phyloP scores from a whole-genome alignment of 352 stramenopile species.

The Globisporangium acanthophoron region DNA sequence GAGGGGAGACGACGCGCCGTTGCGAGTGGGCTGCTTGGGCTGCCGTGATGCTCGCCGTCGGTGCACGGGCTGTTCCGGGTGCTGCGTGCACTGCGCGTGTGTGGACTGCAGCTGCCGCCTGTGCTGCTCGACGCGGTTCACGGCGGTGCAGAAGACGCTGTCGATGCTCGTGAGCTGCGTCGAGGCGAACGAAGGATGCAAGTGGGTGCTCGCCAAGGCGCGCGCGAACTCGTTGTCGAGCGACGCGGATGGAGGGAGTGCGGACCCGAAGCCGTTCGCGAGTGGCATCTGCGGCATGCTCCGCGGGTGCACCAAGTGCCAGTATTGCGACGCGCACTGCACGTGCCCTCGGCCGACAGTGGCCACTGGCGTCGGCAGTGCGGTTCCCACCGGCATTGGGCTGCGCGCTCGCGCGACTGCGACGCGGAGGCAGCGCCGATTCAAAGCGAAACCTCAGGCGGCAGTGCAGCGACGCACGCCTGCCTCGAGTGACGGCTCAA shows the following conservation, averaged over 20 bases:
- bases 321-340: slow-evolving; percentile 38
- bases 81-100: slow-evolving; percentile 68
- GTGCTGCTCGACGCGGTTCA: slow-evolving; percentile 53
- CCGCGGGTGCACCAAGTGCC: slow-evolving; percentile 28
- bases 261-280: not conserved
- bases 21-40: slow-evolving; percentile 57
- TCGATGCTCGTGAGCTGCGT: slow-evolving; percentile 46
- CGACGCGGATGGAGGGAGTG: not conserved
- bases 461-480: slow-evolving; percentile 20
- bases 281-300: slow-evolving; percentile 28
- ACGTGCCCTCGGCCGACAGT: slow-evolving; percentile 18
- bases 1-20: slow-evolving; percentile 11
- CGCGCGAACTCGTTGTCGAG: slow-evolving; percentile 5
- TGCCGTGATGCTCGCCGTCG: slow-evolving; percentile 55
- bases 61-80: slow-evolving; percentile 58
- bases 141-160: slow-evolving; percentile 59
- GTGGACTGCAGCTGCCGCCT: slow-evolving; percentile 66
- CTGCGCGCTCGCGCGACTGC: slow-evolving; percentile 8
- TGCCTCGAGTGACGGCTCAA: slow-evolving; percentile 2
- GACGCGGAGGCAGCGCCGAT: slow-evolving; percentile 27
- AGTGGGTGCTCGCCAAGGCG: slow-evolving; percentile 29
- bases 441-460: slow-evolving; percentile 27
- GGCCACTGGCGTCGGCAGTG: not conserved
- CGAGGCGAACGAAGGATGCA: slow-evolving; percentile 54
- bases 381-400: slow-evolving; percentile 1